Evolutionary conservation across 257 asterid species (phyloP), one percentile per base, ranked within the genome.

Genomic region (Solanum gracilifrons): DNA sequence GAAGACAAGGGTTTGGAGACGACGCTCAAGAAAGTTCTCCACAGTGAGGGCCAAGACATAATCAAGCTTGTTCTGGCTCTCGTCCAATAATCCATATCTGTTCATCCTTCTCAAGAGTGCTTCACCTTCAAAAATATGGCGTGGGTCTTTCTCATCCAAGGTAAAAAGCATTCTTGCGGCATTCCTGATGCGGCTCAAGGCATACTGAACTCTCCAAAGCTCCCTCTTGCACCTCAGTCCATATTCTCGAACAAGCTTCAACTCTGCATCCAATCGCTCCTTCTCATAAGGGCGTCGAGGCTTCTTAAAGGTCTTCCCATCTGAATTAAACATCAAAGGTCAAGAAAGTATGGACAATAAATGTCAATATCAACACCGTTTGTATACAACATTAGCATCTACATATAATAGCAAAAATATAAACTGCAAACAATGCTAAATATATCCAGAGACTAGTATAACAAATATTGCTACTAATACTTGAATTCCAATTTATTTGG

Each of bases 51-150:
- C 93, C 91, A 92, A 90, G 87, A 93, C 93, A 58, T 93, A 92
- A 92, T 93, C 95, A 9, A 93, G 96, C 93, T 93, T 93, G 93
- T 90, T 92, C 90, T 92, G 93, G 91, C 91, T 91, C 91, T 93
- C 96, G 23, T 91, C 95, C 21, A 93, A 91, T 55, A 93, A 91
- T 1, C 89, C 95, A 64, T 91, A 88, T 88, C 87, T 90, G 90
- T 92, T 92, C 95, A 93, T 93, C 89, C 94, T 92, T 92, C 96
- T 92, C 76, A 93, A 55, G 48, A 93, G 94, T 85, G 96, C 94
- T 87, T 93, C 96, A 87, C 96, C 96, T 86, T 93, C 93, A 35
- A 93, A 46, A 93, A 82, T 92, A 87, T 95, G 93, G 27, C 68
- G 68, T 21, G 68, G 27, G 5, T 58, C 68, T 21, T 58, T 58